These are phyloP conservation scores for Geotrichum citri-aurantii DNA, from an alignment of 1,139 yeast genomes.

Conservation along the genomic window DNA sequence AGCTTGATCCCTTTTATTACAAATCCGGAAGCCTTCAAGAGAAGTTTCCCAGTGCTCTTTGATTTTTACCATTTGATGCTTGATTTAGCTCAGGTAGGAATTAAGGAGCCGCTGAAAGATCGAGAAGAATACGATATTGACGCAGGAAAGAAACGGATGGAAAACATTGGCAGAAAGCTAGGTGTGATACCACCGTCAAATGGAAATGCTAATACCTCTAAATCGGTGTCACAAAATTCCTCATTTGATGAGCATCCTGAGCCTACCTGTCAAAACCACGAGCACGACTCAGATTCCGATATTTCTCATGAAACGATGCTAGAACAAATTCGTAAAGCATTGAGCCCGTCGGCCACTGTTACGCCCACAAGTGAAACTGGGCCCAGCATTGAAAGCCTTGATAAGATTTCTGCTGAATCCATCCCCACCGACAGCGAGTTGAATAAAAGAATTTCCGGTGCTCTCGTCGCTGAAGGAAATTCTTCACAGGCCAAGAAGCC, in stretches of 20 bases:
- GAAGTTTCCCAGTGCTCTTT: constrained; percentile 1
- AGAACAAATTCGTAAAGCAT: background rate
- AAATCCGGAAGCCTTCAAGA: background rate
- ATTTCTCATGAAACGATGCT: background rate
- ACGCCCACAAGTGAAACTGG: background rate
- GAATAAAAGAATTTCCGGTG: background rate
- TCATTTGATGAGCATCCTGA: background rate
- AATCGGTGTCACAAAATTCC: background rate
- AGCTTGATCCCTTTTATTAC: background rate
- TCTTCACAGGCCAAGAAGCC: background rate
- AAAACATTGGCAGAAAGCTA: background rate
- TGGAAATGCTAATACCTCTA: background rate
- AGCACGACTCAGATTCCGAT: background rate
- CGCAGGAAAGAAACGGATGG: background rate
- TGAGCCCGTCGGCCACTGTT: background rate
- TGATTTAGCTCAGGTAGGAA: constrained; percentile 8
- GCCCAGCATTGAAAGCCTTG: background rate
- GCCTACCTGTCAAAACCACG: background rate
- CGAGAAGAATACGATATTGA: background rate
- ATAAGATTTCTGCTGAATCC: background rate
- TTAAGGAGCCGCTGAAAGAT: background rate
- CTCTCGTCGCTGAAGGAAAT: background rate
- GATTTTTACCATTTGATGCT: constrained; percentile 10
- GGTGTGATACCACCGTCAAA: background rate
- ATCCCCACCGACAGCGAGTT: background rate